These are phyloP conservation scores for Barnettozyma vustinii DNA, from an alignment of 805 yeast genomes.

Conservation along the genomic window DNA sequence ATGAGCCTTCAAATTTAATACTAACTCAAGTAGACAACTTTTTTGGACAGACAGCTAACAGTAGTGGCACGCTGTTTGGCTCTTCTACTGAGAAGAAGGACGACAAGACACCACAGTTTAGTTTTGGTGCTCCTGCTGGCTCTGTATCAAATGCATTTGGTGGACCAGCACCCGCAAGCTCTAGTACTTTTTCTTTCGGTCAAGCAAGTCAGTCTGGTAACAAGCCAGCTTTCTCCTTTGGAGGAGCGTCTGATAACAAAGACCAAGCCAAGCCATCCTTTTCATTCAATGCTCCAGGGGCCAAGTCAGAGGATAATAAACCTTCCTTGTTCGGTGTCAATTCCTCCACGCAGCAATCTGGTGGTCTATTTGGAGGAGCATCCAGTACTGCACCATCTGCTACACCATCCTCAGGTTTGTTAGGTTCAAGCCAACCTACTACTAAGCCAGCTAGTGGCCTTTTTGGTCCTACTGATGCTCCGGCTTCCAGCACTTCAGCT, in stretches of 20 bases:
- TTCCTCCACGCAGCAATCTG: background rate
- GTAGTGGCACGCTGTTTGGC: conserved; percentile 22
- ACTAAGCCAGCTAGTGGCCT: background rate
- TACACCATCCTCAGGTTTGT: background rate
- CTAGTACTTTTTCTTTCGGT: conserved; percentile 2
- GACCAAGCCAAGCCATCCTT: background rate
- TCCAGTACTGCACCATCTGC: background rate
- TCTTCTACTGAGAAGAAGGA: conserved; percentile 17
- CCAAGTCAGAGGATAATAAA: background rate
- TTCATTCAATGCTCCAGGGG: conserved; percentile 5
- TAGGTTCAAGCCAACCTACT: background rate
- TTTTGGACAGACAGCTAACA: conserved; percentile 9
- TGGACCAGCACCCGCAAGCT: conserved; percentile 6
- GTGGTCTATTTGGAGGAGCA: conserved; percentile 8
- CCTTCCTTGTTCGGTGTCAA: conserved; percentile 1
- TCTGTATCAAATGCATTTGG: conserved; percentile 1
- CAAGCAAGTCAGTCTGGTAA: background rate
- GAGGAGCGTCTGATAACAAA: background rate
- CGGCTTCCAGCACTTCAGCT: background rate
- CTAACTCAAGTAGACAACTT: background rate
- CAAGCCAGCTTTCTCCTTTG: conserved; percentile 1
- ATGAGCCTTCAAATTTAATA: background rate
- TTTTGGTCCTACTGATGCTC: background rate
- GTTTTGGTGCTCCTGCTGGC: conserved; percentile 6
- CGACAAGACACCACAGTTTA: conserved; percentile 9